Evolutionary conservation across 331 rosid genomes (phyloP).

Genomic region (Cydonia oblonga): DNA sequence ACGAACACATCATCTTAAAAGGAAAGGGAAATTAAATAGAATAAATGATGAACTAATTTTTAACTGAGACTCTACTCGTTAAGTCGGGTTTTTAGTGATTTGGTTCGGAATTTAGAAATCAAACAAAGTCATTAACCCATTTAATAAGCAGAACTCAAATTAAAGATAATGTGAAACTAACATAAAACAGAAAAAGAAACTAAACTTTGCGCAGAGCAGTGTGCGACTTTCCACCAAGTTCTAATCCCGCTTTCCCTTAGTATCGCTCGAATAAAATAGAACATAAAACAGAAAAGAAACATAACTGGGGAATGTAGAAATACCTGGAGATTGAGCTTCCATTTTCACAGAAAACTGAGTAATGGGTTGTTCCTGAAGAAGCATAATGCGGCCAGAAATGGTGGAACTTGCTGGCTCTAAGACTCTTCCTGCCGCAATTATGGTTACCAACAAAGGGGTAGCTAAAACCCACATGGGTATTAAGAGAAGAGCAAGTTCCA

Average conservation of each 20-base stretch:
- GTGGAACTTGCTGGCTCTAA: constrained; percentile 15
- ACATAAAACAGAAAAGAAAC: neutral
- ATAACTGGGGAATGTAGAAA: neutral
- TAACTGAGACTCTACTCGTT: neutral
- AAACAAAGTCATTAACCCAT: constrained; percentile 12
- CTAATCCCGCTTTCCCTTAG: no score
- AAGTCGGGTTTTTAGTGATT: constrained; percentile 12
- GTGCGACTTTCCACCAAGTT: no score
- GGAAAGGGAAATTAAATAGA: neutral
- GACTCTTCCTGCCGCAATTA: constrained; percentile 25
- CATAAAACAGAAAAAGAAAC: neutral
- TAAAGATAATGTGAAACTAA: neutral
- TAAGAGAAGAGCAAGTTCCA: constrained; percentile 35
- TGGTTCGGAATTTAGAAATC: constrained; percentile 1
- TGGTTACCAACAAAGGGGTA: constrained; percentile 20
- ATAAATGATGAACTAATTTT: neutral
- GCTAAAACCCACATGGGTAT: constrained; percentile 33
- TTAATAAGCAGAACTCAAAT: constrained; percentile 1
- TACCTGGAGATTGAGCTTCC: constrained; percentile 78
- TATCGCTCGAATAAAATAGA: neutral
- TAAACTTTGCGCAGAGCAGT: no score
- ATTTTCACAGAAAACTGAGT: constrained; percentile 33
- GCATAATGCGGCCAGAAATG: constrained; percentile 10
- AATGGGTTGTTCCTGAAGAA: constrained; percentile 13
- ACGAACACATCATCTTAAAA: neutral